Conservation (phyloP, 176 grass and related monocot genomes). For the Cenchrus purpureus region DNA sequence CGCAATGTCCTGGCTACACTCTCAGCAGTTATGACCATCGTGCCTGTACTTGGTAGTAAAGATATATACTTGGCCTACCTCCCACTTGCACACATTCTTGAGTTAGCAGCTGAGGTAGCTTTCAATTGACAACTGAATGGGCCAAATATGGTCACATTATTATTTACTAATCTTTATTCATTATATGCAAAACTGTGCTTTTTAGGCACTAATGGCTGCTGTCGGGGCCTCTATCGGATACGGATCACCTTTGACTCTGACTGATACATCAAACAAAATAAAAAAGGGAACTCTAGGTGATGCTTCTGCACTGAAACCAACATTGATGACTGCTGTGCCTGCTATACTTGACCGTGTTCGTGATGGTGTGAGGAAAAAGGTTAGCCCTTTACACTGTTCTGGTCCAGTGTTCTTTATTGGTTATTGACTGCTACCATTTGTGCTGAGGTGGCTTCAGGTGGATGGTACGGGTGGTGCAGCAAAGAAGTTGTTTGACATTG, state of each 20-base stretch:
- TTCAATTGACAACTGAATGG: neutral
- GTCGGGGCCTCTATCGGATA: constrained; percentile 87
- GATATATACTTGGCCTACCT: constrained; percentile 92
- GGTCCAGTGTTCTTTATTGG: constrained; percentile 13
- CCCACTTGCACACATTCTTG: constrained; percentile 95
- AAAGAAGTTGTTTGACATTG: constrained; percentile 81
- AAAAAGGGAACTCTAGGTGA: constrained; percentile 93
- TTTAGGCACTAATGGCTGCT: constrained; percentile 79
- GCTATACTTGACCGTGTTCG: constrained; percentile 91
- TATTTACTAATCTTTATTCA: constrained; percentile 41
- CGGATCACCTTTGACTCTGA: constrained; percentile 89
- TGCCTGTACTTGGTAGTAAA: constrained; percentile 72
- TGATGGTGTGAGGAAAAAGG: constrained; percentile 92
- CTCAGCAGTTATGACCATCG: constrained; percentile 91
- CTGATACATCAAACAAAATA: constrained; percentile 93
- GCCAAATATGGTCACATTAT: constrained; percentile 22
- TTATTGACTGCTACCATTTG: constrained; percentile 38
- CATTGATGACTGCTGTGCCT: constrained; percentile 89
- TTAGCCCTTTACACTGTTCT: constrained; percentile 42
- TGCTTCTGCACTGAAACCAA: constrained; percentile 83
- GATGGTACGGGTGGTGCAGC: constrained; percentile 79
- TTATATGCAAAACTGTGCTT: constrained; percentile 14
- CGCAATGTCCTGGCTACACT: constrained; percentile 81
- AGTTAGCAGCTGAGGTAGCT: constrained; percentile 85
- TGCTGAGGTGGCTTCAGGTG: constrained; percentile 52